Base-by-base conservation (phyloP, 192 early-diverging fungal species). In the Umbelopsis sp. region DNA sequence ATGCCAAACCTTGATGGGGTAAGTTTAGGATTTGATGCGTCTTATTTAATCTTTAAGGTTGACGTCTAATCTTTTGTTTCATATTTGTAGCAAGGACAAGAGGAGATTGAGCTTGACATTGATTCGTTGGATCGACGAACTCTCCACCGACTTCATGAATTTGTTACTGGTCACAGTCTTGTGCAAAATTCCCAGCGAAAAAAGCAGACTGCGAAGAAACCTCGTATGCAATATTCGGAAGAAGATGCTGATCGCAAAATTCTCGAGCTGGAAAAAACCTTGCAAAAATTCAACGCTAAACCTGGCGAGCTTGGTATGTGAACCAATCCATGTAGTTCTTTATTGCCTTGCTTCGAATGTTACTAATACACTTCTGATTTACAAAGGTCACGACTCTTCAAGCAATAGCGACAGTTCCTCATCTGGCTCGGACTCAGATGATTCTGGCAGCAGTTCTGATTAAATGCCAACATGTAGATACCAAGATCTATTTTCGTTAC, bases 101-200 rank as follows among this genome's bases (percentile, higher is more conserved):
- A 93, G 46, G 96, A 98, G 78, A 94, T 98, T 68, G 96, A 98
- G 75, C 84, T 99, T 71, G 97, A 99, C 70, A 97, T 99, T 80
- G 96, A 97, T 69, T 84, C 92, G 0, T 81, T 98, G 50, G 92
- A 94, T 76, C 87, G 89, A 68, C 80, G 78, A 33, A 96, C 95
- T 12, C 85, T 97, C 25, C 92, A 87, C 76, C 86, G 88, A 74
- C 81, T 99, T 47, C 95, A 97, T 75, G 85, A 92, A 48, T 97
- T 92, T 79, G 96, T 96, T 8, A 87, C 84, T 25, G 85, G 84
- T 21, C 78, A 82, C 48, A 78, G 71, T 23, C 45, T 78, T 22
- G 46, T 74, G 46, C 70, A 35, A 25, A 25, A 78, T 82, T 49
- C 71, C 69, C 22, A 84, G 84, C 71, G 76, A 73, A 53, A 78